These are phyloP conservation scores for Corynespora cassiicola DNA, from an alignment of 2,329 filamentous ascomycete species.

Conservation along the genomic window DNA sequence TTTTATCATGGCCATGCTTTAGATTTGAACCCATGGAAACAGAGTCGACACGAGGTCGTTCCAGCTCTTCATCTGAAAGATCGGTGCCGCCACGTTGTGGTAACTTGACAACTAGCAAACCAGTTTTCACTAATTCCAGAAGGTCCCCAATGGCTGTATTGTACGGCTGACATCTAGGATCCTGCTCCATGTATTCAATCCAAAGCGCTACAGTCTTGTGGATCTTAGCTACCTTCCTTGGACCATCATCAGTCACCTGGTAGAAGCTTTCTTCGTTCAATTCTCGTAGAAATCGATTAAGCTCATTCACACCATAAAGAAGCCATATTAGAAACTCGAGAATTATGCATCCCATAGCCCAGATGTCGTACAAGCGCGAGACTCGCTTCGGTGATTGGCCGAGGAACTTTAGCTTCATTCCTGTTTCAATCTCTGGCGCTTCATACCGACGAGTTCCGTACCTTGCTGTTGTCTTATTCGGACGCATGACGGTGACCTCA, in stretches of 20 bases:
- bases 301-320: conserved; percentile 15
- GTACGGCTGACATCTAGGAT: conserved; percentile 2
- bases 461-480: conserved; percentile 10
- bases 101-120: conserved; percentile 10
- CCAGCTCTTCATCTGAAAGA: too few species aligned
- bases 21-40: too few species aligned
- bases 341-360: conserved; percentile 31
- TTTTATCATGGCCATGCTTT: too few species aligned
- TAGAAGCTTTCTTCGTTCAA: conserved; percentile 1
- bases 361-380: conserved; percentile 29
- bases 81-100: conserved; percentile 2
- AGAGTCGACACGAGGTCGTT: too few species aligned
- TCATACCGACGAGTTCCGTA: conserved; percentile 23
- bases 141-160: conserved; percentile 12
- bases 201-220: conserved; percentile 2
- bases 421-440: conserved; percentile 14
- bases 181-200: conserved; percentile 9
- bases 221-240: background rate
- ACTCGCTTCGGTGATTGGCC: conserved; percentile 2
- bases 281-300: conserved; percentile 3
- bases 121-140: conserved; percentile 8
- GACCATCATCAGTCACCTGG: background rate
- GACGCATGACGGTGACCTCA: conserved; percentile 6
- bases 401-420: background rate
- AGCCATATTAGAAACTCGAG: conserved; percentile 30